A percentile compares a stretch with the other conserved stretches of the same genome.
Conservation (phyloP, 129 eudicot genomes). For the Flaveria bidentis region DNA sequence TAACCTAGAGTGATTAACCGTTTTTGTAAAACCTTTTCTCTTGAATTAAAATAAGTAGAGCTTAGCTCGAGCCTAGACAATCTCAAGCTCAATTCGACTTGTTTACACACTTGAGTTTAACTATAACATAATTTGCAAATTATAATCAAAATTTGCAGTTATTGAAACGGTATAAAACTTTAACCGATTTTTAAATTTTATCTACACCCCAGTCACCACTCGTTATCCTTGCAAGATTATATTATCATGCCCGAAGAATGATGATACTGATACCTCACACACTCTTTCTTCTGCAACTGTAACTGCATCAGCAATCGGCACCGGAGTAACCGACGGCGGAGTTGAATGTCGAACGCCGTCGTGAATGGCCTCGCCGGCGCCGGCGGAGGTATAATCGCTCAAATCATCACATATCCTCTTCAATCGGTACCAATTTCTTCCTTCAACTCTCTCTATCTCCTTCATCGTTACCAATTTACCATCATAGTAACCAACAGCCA, state of each 20-base stretch:
- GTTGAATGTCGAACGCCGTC: constrained; percentile 78
- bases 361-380: constrained; percentile 95
- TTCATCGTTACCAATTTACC: not conserved
- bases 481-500: not conserved
- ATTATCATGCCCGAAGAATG: constrained; percentile 10
- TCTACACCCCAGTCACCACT: constrained; percentile 20
- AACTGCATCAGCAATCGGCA: not conserved
- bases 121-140: no score
- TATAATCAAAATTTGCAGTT: no score
- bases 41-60: no score
- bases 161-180: no score
- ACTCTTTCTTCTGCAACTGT: not conserved
- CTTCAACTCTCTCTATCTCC: not conserved
- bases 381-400: constrained; percentile 93
- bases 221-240: constrained; percentile 17
- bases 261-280: constrained; percentile 17
- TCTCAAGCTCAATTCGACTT: no score
- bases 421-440: constrained; percentile 58
- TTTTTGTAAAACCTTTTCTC: no score
- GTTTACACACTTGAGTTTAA: no score
- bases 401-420: constrained; percentile 88
- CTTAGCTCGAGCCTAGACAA: no score
- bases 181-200: not conserved
- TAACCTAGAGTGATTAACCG: no score
- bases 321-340: constrained; percentile 4